Evolutionary conservation across 2,329 filamentous ascomycete species (phyloP).

Genomic region (Plectosphaerella cucumerina): DNA sequence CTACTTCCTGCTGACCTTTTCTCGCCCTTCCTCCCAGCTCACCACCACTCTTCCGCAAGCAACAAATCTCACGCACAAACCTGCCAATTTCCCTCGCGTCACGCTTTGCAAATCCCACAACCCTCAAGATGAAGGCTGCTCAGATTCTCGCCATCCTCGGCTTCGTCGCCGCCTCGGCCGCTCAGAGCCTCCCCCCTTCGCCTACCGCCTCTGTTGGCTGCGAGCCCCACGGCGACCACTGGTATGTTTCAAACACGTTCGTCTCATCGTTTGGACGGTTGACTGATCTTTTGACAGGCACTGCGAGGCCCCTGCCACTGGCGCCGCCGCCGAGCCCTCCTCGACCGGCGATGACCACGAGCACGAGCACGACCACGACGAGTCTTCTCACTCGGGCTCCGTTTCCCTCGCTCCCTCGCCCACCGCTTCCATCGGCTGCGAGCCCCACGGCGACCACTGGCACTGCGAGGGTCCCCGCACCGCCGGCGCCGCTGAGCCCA

Average conservation of each 20-base stretch:
- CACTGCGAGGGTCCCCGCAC: slow-evolving; percentile 9
- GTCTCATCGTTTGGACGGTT: not conserved
- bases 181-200: slow-evolving; percentile 21
- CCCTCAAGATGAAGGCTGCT: slow-evolving; percentile 8
- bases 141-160: slow-evolving; percentile 11
- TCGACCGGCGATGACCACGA: slow-evolving; percentile 6
- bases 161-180: slow-evolving; percentile 4
- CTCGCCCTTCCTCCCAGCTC: too few species aligned
- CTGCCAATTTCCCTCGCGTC: too few species aligned
- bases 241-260: slow-evolving; percentile 12
- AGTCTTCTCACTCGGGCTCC: not conserved
- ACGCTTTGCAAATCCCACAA: not conserved
- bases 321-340: slow-evolving; percentile 1
- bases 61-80: too few species aligned
- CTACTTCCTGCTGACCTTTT: too few species aligned
- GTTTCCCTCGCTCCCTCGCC: slow-evolving; percentile 18
- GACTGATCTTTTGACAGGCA: slow-evolving; percentile 22
- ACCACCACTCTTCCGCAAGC: too few species aligned
- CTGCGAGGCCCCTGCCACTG: slow-evolving; percentile 15
- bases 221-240: slow-evolving; percentile 35
- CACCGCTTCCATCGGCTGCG: slow-evolving; percentile 22
- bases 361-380: slow-evolving; percentile 8
- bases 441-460: too few species aligned
- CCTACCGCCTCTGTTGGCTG: slow-evolving; percentile 30
- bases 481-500: slow-evolving; percentile 1